A percentile compares a stretch with the other conserved stretches of the same genome.
phyloP scores from a whole-genome alignment of 1,139 yeast genomes.

The Nakaseomyces bracarensis region DNA sequence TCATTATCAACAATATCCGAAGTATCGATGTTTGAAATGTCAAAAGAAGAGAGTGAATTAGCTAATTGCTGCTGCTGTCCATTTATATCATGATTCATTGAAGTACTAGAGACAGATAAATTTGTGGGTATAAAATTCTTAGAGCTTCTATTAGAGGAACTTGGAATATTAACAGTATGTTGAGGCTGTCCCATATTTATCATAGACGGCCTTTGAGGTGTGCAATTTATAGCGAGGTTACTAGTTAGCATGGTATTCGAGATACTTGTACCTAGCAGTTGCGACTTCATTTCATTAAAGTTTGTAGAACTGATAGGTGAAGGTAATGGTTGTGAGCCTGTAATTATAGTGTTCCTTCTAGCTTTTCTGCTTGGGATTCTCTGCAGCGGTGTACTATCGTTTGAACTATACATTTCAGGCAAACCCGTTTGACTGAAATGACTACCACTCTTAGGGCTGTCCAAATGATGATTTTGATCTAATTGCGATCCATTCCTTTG shows the following conservation, averaged over 20 bases:
- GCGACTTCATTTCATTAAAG: slow-evolving; percentile 31
- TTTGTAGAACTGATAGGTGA: slow-evolving; percentile 54
- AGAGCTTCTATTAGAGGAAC: slow-evolving; percentile 2
- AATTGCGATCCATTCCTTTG: slow-evolving; percentile 30
- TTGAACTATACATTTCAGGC: background rate
- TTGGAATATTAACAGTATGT: background rate
- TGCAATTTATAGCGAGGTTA: slow-evolving; percentile 1
- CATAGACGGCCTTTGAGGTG: slow-evolving; percentile 1
- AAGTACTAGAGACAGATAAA: background rate
- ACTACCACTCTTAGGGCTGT: background rate
- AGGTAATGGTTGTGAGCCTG: slow-evolving; percentile 82
- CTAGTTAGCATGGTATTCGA: slow-evolving; percentile 2
- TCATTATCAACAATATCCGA: slow-evolving; percentile 6
- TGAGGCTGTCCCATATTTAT: slow-evolving; percentile 1
- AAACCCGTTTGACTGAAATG: background rate
- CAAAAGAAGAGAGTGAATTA: slow-evolving; percentile 29
- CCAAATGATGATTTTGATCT: background rate
- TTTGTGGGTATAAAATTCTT: background rate
- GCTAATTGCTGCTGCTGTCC: slow-evolving; percentile 13
- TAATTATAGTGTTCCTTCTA: slow-evolving; percentile 67
- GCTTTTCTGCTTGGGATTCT: slow-evolving; percentile 38
- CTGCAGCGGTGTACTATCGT: background rate
- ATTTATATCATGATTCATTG: slow-evolving; percentile 5
- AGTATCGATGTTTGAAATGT: slow-evolving; percentile 34
- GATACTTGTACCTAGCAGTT: slow-evolving; percentile 18